Conservation (phyloP, 169 alveolate species). For the Eimeria acervulina region DNA sequence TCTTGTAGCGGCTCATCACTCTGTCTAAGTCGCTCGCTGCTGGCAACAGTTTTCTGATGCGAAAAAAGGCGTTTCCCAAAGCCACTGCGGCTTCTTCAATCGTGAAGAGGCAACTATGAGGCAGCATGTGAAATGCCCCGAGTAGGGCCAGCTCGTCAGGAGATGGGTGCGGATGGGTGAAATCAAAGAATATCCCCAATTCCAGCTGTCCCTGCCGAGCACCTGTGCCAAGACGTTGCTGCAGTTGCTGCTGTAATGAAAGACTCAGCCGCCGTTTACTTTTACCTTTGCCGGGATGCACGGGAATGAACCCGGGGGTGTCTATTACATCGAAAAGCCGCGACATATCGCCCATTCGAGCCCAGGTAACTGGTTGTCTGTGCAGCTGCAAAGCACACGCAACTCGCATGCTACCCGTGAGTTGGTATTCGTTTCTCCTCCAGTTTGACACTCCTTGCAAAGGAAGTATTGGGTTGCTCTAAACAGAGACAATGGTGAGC, state of each 20-base stretch:
- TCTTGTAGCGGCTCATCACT: conserved; percentile 65
- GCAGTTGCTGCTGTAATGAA: conserved; percentile 28
- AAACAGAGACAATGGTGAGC: background rate
- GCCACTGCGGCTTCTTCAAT: conserved; percentile 82
- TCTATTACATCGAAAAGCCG: conserved; percentile 80
- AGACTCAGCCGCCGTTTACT: background rate
- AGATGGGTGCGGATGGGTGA: conserved; percentile 53
- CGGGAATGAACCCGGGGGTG: conserved; percentile 81
- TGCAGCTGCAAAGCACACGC: conserved; percentile 41
- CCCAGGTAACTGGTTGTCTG: conserved; percentile 43
- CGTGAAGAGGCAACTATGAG: conserved; percentile 78
- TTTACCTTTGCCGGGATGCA: conserved; percentile 41
- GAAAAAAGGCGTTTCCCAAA: conserved; percentile 64
- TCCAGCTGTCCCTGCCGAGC: conserved; percentile 42
- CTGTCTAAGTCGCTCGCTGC: conserved; percentile 78
- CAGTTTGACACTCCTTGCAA: background rate
- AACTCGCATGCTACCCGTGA: background rate
- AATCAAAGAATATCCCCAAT: conserved; percentile 66
- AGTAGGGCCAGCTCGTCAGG: conserved; percentile 78
- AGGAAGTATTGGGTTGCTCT: background rate
- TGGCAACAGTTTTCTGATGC: conserved; percentile 70
- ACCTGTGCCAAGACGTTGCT: conserved; percentile 56
- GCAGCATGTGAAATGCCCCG: conserved; percentile 76
- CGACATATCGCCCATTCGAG: conserved; percentile 44
- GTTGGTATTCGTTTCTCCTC: background rate